Evolutionary conservation across 2,329 filamentous ascomycete genomes (phyloP), one percentile per base, ranked within the genome.

Genomic region (Capronia epimyces): DNA sequence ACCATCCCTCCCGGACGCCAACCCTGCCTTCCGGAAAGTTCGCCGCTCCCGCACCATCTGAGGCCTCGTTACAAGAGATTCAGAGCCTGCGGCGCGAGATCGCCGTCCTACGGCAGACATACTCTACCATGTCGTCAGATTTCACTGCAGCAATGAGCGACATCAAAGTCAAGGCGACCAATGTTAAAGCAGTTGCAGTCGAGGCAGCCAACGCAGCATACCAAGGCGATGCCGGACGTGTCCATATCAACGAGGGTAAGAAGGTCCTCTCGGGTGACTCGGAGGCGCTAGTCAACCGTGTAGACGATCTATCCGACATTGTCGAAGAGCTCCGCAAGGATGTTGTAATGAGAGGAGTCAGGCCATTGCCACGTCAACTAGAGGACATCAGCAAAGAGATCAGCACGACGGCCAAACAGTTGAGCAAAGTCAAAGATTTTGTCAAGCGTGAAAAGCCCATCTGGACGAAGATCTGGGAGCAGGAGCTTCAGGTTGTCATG

Each of bases 401-500:
- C 56, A 82, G 83, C 43, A 71, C 77, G 49, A 83, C 93, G 25
- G 86, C 83, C 43, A 84, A 89, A 64, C 90, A 96, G 64, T 81
- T 98, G 56, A 93, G 88, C 78, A 90, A 87, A 71, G 85, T 98
- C 79, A 87, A 95, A 66, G 90, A 95, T 13, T 95, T 87, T 73
- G 80, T 98, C 72, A 84, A 83, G 62, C 81, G 82, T 41, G 93
- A 98, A 77, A 95, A 95, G 69, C 93, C 93, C 0, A 77, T 96
- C 51, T 98, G 93, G 91, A 96, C 89, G 48, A 96, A 96, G 80
- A 95, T 97, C 58, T 98, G 93, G 93, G 91, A 97, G 78, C 90
- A 94, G 71, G 90, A 97, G 68, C 76, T 98, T 40, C 89, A 97
- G 68, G 84, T 91, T 46, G 91, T 98, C 2, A 97, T 93, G 71